These are phyloP conservation scores for Debaryomycetaceae sp. DNA, from an alignment of 1,139 yeast species.

Conservation along the genomic window DNA sequence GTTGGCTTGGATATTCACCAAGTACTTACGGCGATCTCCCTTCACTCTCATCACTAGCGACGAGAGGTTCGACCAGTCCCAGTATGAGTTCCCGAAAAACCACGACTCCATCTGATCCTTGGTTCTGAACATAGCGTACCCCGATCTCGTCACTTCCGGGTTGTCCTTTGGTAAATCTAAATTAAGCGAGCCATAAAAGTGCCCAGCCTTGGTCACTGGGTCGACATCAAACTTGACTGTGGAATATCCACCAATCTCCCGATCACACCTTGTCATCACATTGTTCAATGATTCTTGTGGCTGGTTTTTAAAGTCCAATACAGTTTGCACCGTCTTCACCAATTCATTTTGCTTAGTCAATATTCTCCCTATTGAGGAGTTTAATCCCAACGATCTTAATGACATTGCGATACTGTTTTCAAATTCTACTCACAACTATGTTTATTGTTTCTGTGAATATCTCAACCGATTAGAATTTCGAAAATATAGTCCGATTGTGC, in stretches of 20 bases:
- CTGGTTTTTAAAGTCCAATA: conserved; percentile 55
- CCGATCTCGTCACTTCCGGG: conserved; percentile 68
- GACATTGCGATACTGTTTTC: too few species aligned
- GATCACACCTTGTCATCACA: conserved; percentile 63
- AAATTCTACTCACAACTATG: too few species aligned
- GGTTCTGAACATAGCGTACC: conserved; percentile 87
- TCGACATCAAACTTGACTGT: conserved; percentile 54
- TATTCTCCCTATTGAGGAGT: conserved; percentile 34
- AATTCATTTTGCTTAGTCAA: conserved; percentile 32
- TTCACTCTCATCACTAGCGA: conserved; percentile 67
- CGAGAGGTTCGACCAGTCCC: conserved; percentile 63
- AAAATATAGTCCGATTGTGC: too few species aligned
- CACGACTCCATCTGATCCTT: conserved; percentile 55
- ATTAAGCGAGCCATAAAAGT: conserved; percentile 69
- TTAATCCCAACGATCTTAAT: conserved; percentile 42
- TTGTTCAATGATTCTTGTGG: conserved; percentile 40
- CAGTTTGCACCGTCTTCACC: conserved; percentile 32
- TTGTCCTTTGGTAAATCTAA: conserved; percentile 70
- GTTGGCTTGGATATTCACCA: conserved; percentile 78
- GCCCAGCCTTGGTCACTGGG: conserved; percentile 41
- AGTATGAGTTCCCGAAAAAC: conserved; percentile 44
- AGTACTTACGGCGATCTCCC: conserved; percentile 73
- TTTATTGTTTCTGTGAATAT: too few species aligned
- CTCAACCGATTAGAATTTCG: too few species aligned
- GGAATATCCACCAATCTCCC: conserved; percentile 76